Base-by-base conservation (phyloP, 192 early-diverging fungal species). In the Backusella tuberculispora region DNA sequence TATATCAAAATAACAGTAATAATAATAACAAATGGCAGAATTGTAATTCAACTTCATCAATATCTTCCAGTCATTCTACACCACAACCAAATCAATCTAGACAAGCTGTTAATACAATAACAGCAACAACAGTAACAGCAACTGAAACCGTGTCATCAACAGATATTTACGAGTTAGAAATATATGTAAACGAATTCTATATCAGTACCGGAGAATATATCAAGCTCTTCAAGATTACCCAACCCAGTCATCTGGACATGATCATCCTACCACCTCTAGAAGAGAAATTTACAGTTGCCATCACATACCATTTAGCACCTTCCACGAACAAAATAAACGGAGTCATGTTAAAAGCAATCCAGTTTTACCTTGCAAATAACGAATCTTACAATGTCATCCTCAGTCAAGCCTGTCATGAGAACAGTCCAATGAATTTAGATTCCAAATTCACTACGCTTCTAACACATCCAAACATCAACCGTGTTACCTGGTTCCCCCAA, bases 401-500 rank as follows among this genome's bases (percentile, higher is more conserved):
- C 14, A 64, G 72, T 19, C 12, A 47, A 26, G 42, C 45, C 4
- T 46, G 24, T 6, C 21, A 60, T 24, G 53, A 44, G 6, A 64
- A n/a, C 7, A 34, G 40, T 10, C 21, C 12, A 0, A 15, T 14
- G 3, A 40, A 5, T n/a, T 15, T 68, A 9, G 4, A 26, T 24
- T 53, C 60, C 21, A 42, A 42, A 48, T 24, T 67, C n/a, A 38
- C 44, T 7, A 19, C 37, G 7, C 19, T 77, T 5, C 38, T 77
- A 9, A 77, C 76, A 0, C 24, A 71, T 24, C 69, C 76, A 2
- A 47, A 42, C 0, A 50, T 77, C 5, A 19, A 66, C 5, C 43
- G 76, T 13, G 48, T 73, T 6, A 19, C 70, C 8, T 77, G 76
- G 76, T 63, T 38, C 14, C 47, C 71, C 4, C 40, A 40, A 17